Evolutionary conservation across 106 monocot species (phyloP), one percentile per base, ranked within the genome.

Genomic region (Platanthera guangdongensis): DNA sequence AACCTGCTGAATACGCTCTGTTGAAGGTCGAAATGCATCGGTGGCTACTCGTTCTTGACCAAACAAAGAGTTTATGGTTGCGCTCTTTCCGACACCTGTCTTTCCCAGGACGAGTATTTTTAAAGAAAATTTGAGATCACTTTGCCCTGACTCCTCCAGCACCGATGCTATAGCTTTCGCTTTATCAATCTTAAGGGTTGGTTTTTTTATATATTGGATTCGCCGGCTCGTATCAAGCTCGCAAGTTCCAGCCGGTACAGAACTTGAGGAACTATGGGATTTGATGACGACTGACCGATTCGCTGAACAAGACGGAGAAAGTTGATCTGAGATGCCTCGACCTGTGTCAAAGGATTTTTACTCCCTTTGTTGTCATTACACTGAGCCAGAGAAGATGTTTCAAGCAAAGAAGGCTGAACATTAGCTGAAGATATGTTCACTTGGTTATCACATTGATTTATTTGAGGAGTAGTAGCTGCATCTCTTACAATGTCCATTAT

Each of bases 21-120:
- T 97, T 73, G 84, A 78, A 47, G 93, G 96, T 39, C 77, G 77
- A 47, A 89, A 91, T 72, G 91, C 89, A 89, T 81, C 55, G 7
- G 93, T 97, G 25, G 25, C 82, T 22, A 74, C 73, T 72, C 74
- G 84, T 68, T 46, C 55, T 67, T 89, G 76, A 69, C 83, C 87
- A 71, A 97, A 94, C 55, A 91, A 78, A 14, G 96, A 91, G 80
- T 97, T 97, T 89, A 97, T 91, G 15, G 91, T 93, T 70, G 96
- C 87, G 81, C 96, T 97, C 81, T 97, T 97, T 9, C 96, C 96
- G 8, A 91, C 86, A 62, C 96, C 96, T 12, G 93, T 97, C 82
- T 76, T 90, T 45, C 96, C 96, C 50, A 97, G 70, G 16, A 97
- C 80, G 72, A 97, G 90, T 82, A 97, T 89, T 76, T 75, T 91